phyloP scores from a whole-genome alignment of 2,329 filamentous ascomycete genomes.

The Aspergillus texensis region DNA sequence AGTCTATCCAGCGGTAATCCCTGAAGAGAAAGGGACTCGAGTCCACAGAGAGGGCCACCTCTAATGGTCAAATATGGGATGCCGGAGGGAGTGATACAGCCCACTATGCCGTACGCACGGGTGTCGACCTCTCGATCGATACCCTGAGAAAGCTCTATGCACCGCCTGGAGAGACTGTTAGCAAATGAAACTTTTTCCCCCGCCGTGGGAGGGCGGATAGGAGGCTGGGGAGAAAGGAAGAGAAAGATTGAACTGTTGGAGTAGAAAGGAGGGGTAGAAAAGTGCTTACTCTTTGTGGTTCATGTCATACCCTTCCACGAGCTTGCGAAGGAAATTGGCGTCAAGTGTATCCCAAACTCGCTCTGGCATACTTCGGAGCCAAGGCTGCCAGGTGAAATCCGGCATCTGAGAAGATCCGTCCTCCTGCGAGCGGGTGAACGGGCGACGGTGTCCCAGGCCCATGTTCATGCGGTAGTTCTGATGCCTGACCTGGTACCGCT shows the following conservation, averaged over 20 bases:
- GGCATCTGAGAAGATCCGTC: constrained; percentile 56
- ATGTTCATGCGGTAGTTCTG: constrained; percentile 54
- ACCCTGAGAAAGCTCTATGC: constrained; percentile 72
- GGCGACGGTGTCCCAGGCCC: constrained; percentile 57
- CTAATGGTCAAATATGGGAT: constrained; percentile 63
- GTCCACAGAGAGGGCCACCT: constrained; percentile 62
- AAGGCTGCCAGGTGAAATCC: constrained; percentile 59
- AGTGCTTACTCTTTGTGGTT: constrained; percentile 57
- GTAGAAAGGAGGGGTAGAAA: not conserved
- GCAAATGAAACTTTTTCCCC: not conserved
- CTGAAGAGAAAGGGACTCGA: constrained; percentile 67
- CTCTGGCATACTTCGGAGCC: constrained; percentile 55
- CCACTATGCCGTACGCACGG: constrained; percentile 58
- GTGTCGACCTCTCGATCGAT: constrained; percentile 61
- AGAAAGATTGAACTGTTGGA: not conserved
- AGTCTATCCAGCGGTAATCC: constrained; percentile 67
- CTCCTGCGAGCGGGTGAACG: constrained; percentile 63
- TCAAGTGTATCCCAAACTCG: constrained; percentile 70
- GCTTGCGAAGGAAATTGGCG: constrained; percentile 58
- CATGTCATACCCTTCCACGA: constrained; percentile 57
- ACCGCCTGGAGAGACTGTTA: constrained; percentile 31
- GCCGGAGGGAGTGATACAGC: constrained; percentile 70
- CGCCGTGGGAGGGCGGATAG: not conserved
- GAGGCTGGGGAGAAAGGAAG: not conserved
- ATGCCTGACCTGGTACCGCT: constrained; percentile 62